Conservation (phyloP, 176 grass and related monocot genomes). For the Lolium rigidum region DNA sequence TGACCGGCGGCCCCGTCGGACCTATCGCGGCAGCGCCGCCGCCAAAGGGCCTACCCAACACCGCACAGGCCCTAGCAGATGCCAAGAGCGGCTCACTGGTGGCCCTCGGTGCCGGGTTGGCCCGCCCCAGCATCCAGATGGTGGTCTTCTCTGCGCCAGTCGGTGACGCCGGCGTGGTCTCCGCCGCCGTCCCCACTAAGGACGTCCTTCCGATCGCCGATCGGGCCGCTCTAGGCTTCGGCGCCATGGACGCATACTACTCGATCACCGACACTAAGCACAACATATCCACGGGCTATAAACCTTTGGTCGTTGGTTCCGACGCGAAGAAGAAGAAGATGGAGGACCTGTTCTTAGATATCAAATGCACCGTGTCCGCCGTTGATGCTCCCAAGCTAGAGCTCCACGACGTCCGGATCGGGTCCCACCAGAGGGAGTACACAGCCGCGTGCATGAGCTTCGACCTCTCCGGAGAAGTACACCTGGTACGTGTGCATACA, state of each 20-base stretch:
- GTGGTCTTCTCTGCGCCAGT: slow-evolving; percentile 38
- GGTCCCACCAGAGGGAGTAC: background rate
- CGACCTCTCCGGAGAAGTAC: slow-evolving; percentile 38
- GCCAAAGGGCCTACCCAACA: background rate
- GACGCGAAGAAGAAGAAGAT: background rate
- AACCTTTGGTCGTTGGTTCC: background rate
- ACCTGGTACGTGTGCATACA: slow-evolving; percentile 32
- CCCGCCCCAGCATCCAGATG: slow-evolving; percentile 13
- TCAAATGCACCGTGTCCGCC: slow-evolving; percentile 28
- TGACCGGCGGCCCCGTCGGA: slow-evolving; percentile 22
- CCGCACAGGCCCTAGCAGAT: background rate
- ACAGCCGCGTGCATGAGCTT: slow-evolving; percentile 34
- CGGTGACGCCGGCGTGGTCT: slow-evolving; percentile 26
- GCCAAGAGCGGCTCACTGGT: background rate
- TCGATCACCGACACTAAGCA: background rate
- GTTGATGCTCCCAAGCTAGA: slow-evolving; percentile 41
- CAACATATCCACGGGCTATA: background rate
- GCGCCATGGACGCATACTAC: slow-evolving; percentile 40
- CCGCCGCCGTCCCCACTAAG: slow-evolving; percentile 19
- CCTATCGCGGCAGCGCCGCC: background rate
- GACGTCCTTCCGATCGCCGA: background rate
- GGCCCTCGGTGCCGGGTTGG: slow-evolving; percentile 35
- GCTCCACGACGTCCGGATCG: background rate
- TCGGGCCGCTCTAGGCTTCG: background rate
- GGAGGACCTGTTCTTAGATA: slow-evolving; percentile 1